These are phyloP conservation scores for Globisporangium cederbergense DNA, from an alignment of 352 stramenopile species.

Conservation along the genomic window DNA sequence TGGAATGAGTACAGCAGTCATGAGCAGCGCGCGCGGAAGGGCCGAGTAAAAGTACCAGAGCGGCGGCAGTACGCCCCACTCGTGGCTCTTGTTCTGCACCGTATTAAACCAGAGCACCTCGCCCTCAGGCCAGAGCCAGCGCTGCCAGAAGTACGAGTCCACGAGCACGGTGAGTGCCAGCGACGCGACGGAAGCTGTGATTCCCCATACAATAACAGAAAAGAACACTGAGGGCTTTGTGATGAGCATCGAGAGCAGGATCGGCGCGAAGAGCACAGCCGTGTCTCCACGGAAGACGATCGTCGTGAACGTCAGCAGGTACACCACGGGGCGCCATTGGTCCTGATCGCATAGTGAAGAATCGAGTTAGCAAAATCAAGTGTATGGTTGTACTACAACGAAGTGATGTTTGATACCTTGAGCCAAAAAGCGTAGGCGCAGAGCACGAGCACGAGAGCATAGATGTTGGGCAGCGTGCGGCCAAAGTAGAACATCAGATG, in stretches of 20 bases:
- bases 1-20: constrained; percentile 80
- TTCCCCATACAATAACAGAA: constrained; percentile 77
- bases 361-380: background rate
- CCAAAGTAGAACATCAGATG: constrained; percentile 98
- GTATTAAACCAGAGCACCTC: constrained; percentile 97
- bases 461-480: constrained; percentile 96
- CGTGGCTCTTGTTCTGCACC: constrained; percentile 95
- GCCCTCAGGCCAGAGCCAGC: constrained; percentile 97
- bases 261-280: constrained; percentile 92
- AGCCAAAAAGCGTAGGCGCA: constrained; percentile 64
- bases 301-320: constrained; percentile 89
- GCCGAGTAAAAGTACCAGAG: constrained; percentile 97
- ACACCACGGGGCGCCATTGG: constrained; percentile 50
- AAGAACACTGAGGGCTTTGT: constrained; percentile 59
- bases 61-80: constrained; percentile 95
- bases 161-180: constrained; percentile 86
- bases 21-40: constrained; percentile 87
- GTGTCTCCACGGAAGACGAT: constrained; percentile 98
- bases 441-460: constrained; percentile 88
- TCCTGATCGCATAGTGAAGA: constrained; percentile 18
- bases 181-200: constrained; percentile 63
- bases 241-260: constrained; percentile 91
- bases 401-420: constrained; percentile 19
- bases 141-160: constrained; percentile 94
- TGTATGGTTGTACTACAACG: background rate